Base-by-base conservation (phyloP, 441 rosid genomes). In the Syzygium syzygioides region DNA sequence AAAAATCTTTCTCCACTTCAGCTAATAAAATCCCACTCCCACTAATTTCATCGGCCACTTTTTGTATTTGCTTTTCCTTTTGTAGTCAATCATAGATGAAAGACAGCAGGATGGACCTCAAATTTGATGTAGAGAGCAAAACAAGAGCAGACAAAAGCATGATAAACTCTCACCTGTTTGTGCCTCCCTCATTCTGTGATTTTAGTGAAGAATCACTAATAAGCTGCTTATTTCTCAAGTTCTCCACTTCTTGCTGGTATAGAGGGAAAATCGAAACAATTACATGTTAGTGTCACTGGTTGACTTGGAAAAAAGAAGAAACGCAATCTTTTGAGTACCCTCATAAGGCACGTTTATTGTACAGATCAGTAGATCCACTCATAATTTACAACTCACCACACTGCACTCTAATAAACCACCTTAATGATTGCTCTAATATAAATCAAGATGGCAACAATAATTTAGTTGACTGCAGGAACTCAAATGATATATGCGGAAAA, bases 241-340 rank as follows among this genome's bases (percentile, higher is more conserved):
- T 93, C 90, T 95, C 97, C 88, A 90, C 96, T 91, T 96, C 96
- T 93, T 93, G 93, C 99, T 96, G 93, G 88, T 55, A 86, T 84
- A 91, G 88, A 62, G 4, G 68, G 41, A 62, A 45, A 41, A n/a
- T 85, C 11, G 4, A 66, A 14, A 30, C 57, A 71, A 37, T 20
- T 71, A n/a, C 80, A 37, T 1, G n/a, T 71, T 71, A 71, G 80
- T 20, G 17, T 71, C 52, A 71, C 50, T 37, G 80, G 52, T 71
- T 30, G 26, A 85, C 41, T 26, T 10, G 55, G 53, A 28, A 37
- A 62, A 60, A 88, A 34, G 57, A 30, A 30, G 37, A 55, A 64
- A 85, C 45, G 18, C 66, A 55, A 71, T 71, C 50, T 20, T 71
- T 37, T 37, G 28, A 71, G n/a, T 11, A 71, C 15, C 50, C 80